These are phyloP conservation scores for Cryptomeria japonica DNA, from an alignment of 75 land plant genomes.

Conservation along the genomic window DNA sequence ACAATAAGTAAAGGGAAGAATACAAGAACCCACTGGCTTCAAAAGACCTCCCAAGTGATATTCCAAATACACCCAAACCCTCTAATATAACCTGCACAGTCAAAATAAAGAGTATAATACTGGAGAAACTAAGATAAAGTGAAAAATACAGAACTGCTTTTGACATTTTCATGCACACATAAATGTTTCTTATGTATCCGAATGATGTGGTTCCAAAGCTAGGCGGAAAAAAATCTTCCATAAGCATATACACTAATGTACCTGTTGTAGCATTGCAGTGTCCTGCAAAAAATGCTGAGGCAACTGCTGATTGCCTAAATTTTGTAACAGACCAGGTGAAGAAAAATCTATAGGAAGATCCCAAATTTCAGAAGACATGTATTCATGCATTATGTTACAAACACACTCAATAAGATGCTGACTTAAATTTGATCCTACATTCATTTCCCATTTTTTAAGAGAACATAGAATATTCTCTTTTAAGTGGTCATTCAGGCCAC, in stretches of 20 bases:
- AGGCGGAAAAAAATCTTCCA: background rate
- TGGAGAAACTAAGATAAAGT: background rate
- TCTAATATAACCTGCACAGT: conserved; percentile 80
- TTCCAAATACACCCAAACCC: conserved; percentile 80
- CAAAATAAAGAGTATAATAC: background rate
- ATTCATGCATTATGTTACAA: conserved; percentile 83
- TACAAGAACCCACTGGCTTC: conserved; percentile 69
- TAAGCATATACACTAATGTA: conserved; percentile 12
- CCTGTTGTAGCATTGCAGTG: conserved; percentile 85
- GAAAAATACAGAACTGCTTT: background rate
- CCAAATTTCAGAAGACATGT: conserved; percentile 77
- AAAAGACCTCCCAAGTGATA: conserved; percentile 71
- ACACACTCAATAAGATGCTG: conserved; percentile 54
- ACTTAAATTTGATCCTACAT: conserved; percentile 18
- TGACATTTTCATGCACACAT: background rate
- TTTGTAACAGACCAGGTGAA: conserved; percentile 10
- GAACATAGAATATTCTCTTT: background rate
- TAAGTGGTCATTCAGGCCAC: background rate
- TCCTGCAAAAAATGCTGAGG: conserved; percentile 60
- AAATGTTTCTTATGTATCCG: background rate
- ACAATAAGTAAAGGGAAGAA: conserved; percentile 65
- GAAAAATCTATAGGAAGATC: conserved; percentile 61
- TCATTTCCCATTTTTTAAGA: conserved; percentile 30
- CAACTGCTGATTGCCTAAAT: conserved; percentile 23
- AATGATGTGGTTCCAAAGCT: background rate